These are phyloP conservation scores for Hansenula lynferdii DNA, from an alignment of 1,139 yeast genomes.

Conservation along the genomic window DNA sequence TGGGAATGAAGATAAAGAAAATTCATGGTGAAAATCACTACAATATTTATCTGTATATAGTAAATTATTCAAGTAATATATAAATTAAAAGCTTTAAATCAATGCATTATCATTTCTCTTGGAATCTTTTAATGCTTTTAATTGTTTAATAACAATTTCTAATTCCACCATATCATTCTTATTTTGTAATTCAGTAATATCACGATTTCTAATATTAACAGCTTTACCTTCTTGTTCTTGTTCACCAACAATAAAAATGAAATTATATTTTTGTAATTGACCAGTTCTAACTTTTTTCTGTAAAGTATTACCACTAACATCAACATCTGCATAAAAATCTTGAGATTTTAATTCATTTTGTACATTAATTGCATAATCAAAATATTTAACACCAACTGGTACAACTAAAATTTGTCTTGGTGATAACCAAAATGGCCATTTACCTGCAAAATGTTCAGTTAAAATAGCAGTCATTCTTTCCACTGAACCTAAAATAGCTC, in stretches of 20 bases:
- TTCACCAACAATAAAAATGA: slow-evolving; percentile 94
- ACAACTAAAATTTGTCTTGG: slow-evolving; percentile 95
- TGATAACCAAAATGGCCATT: slow-evolving; percentile 99
- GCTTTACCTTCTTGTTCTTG: slow-evolving; percentile 74
- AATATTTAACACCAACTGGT: slow-evolving; percentile 92
- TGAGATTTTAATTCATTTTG: slow-evolving; percentile 59
- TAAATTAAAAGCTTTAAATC: not conserved
- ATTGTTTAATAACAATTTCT: slow-evolving; percentile 64
- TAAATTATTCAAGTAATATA: too few relatives aligned
- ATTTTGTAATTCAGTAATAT: slow-evolving; percentile 78
- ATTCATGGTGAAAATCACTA: too few relatives aligned
- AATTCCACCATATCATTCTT: slow-evolving; percentile 79
- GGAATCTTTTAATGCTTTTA: slow-evolving; percentile 56
- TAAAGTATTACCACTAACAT: slow-evolving; percentile 87
- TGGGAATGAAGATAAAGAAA: slow-evolving; percentile 11
- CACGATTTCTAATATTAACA: slow-evolving; percentile 93
- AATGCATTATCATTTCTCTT: slow-evolving; percentile 62
- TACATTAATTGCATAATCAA: slow-evolving; percentile 80
- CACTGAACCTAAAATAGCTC: slow-evolving; percentile 96
- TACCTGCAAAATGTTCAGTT: slow-evolving; percentile 96
- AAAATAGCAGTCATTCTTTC: slow-evolving; percentile 98
- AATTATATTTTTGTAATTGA: slow-evolving; percentile 87
- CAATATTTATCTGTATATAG: too few relatives aligned
- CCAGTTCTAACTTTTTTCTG: slow-evolving; percentile 97
- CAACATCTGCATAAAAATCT: slow-evolving; percentile 88